Evolutionary conservation across 2,329 filamentous ascomycete species (phyloP).

Genomic region (Malbranchea cinnamomea): DNA sequence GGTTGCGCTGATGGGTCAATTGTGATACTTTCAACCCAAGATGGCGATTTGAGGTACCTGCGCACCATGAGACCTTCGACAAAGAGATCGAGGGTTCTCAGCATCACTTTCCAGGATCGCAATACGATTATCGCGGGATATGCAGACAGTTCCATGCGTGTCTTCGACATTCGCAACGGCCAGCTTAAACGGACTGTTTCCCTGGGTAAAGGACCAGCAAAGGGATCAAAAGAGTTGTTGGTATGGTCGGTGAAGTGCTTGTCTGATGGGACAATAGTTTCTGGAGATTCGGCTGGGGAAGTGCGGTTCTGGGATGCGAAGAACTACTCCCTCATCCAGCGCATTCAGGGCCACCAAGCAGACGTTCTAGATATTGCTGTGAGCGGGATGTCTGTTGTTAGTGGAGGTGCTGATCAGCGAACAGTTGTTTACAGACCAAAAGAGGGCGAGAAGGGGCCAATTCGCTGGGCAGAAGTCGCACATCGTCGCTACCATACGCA

Average conservation of each 20-base stretch:
- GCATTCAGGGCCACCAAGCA: conserved; percentile 73
- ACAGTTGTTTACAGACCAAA: conserved; percentile 66
- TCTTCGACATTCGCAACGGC: conserved; percentile 73
- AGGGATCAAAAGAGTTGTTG: conserved; percentile 69
- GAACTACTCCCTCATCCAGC: conserved; percentile 75
- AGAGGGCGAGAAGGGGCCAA: conserved; percentile 34
- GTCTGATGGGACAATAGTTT: conserved; percentile 77
- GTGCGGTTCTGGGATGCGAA: conserved; percentile 87
- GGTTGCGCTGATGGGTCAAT: conserved; percentile 88
- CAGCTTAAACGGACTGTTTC: conserved; percentile 68
- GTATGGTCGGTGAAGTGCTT: conserved; percentile 90
- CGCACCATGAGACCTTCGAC: conserved; percentile 61
- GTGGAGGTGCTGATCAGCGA: conserved; percentile 79
- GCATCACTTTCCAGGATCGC: conserved; percentile 75
- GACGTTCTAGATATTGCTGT: conserved; percentile 81
- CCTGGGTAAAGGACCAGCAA: conserved; percentile 60
- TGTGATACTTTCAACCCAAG: conserved; percentile 71
- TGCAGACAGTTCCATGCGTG: conserved; percentile 87
- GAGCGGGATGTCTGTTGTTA: conserved; percentile 69
- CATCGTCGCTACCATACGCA: conserved; percentile 80
- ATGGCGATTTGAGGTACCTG: conserved; percentile 68
- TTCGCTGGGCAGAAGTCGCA: conserved; percentile 71
- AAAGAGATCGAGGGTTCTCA: conserved; percentile 79
- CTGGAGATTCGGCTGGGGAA: conserved; percentile 87
- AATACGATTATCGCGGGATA: conserved; percentile 78